Conservation (phyloP, 495 filamentous ascomycete species). For the Podospora fimiseda region DNA sequence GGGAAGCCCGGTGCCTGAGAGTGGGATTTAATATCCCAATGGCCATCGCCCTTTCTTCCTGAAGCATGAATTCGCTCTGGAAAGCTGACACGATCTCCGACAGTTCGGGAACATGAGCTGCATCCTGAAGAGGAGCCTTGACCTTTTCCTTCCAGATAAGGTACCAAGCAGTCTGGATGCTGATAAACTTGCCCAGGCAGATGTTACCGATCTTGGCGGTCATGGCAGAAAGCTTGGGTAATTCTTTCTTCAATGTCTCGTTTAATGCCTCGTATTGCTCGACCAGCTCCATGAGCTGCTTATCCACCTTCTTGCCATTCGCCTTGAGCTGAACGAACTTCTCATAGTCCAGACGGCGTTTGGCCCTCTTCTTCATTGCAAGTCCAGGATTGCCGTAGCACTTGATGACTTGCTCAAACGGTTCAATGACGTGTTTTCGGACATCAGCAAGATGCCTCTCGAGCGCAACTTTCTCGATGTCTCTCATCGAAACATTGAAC, state of each 20-base stretch:
- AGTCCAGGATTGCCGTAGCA: slow-evolving; percentile 74
- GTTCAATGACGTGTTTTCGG: slow-evolving; percentile 75
- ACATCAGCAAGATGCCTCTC: slow-evolving; percentile 78
- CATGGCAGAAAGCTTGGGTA: slow-evolving; percentile 74
- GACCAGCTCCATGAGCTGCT: slow-evolving; percentile 72
- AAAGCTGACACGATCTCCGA: slow-evolving; percentile 66
- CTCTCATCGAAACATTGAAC: slow-evolving; percentile 72
- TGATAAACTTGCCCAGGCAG: slow-evolving; percentile 71
- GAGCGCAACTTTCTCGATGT: slow-evolving; percentile 69
- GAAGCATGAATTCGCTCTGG: slow-evolving; percentile 60
- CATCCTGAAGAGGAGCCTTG: slow-evolving; percentile 60
- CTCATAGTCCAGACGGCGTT: slow-evolving; percentile 81
- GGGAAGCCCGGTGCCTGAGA: slow-evolving; percentile 34
- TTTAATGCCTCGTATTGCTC: slow-evolving; percentile 87
- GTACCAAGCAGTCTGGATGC: slow-evolving; percentile 75
- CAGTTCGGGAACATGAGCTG: slow-evolving; percentile 54
- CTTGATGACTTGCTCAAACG: slow-evolving; percentile 73
- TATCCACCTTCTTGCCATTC: slow-evolving; percentile 65
- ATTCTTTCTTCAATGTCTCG: slow-evolving; percentile 83
- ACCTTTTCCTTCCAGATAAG: slow-evolving; percentile 74
- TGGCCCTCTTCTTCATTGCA: slow-evolving; percentile 86
- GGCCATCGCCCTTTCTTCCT: slow-evolving; percentile 45
- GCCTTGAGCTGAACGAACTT: slow-evolving; percentile 56
- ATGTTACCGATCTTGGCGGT: slow-evolving; percentile 75
- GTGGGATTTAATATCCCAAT: slow-evolving; percentile 46